phyloP scores from a whole-genome alignment of 441 rosid species.

The Corymbia calophylla region DNA sequence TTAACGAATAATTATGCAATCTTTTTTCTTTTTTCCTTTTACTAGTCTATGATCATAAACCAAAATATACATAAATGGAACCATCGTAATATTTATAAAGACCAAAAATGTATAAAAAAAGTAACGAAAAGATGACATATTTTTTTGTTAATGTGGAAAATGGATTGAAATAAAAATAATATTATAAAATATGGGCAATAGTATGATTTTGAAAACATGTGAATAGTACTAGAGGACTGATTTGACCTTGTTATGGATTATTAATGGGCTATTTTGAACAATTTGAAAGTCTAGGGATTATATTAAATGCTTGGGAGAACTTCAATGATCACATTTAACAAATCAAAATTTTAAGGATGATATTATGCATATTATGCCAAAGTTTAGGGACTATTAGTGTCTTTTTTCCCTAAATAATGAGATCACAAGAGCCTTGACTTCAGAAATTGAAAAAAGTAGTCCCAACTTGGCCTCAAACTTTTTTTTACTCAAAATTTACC shows the following conservation, averaged over 20 bases:
- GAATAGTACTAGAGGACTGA: neutral
- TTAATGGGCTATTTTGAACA: neutral
- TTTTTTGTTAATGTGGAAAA: neutral
- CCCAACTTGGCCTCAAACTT: too few species aligned
- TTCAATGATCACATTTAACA: neutral
- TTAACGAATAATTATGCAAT: neutral
- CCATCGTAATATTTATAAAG: neutral
- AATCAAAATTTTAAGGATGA: neutral
- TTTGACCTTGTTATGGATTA: neutral
- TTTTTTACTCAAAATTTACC: too few species aligned
- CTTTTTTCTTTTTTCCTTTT: neutral
- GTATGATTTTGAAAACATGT: neutral
- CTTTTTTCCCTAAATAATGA: neutral
- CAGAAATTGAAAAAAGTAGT: neutral
- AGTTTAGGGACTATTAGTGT: neutral
- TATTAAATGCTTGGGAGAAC: neutral
- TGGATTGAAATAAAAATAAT: neutral
- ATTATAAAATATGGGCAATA: neutral
- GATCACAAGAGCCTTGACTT: neutral
- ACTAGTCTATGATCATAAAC: neutral
- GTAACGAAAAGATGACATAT: neutral
- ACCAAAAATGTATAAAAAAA: neutral
- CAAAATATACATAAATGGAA: neutral
- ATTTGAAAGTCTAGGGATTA: neutral
- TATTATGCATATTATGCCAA: neutral